These are phyloP conservation scores for Lactifluus rugatus DNA, from an alignment of 768 basidiomycete genomes.

Conservation along the genomic window DNA sequence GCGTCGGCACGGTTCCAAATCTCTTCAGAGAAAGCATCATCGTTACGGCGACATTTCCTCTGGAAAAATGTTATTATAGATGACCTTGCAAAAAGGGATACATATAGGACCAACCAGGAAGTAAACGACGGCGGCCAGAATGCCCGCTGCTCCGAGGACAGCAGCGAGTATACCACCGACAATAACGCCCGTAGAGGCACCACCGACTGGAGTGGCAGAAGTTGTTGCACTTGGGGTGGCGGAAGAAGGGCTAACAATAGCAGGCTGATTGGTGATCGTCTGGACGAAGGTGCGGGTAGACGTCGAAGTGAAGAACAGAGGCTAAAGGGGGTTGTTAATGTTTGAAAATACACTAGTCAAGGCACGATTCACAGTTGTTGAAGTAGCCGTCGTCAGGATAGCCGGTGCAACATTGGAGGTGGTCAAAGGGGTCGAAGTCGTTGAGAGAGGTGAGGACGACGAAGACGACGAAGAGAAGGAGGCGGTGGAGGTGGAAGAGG, in stretches of 20 bases:
- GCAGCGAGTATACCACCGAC: slow-evolving; percentile 30
- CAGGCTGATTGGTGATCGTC: background rate
- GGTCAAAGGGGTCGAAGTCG: background rate
- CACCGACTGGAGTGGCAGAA: slow-evolving; percentile 3
- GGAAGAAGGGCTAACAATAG: slow-evolving; percentile 1
- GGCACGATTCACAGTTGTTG: background rate
- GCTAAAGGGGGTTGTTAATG: background rate
- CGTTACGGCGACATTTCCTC: slow-evolving; percentile 23
- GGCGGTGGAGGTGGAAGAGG: background rate
- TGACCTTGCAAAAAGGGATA: background rate
- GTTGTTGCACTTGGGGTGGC: background rate
- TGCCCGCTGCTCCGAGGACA: slow-evolving; percentile 26
- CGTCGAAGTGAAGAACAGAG: background rate
- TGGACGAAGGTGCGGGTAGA: slow-evolving; percentile 4
- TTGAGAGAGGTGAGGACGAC: background rate
- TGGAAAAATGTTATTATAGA: slow-evolving; percentile 2
- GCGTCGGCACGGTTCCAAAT: slow-evolving; percentile 48
- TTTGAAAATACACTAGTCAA: background rate
- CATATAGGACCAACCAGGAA: slow-evolving; percentile 27
- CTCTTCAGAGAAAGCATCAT: slow-evolving; percentile 27
- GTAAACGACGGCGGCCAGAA: slow-evolving; percentile 27
- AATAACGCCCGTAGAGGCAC: slow-evolving; percentile 22
- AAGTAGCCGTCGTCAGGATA: background rate
- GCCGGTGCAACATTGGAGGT: background rate
- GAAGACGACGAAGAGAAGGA: background rate